Base-by-base conservation (phyloP, 192 early-diverging fungal genomes). In the Pilaira anomala region DNA sequence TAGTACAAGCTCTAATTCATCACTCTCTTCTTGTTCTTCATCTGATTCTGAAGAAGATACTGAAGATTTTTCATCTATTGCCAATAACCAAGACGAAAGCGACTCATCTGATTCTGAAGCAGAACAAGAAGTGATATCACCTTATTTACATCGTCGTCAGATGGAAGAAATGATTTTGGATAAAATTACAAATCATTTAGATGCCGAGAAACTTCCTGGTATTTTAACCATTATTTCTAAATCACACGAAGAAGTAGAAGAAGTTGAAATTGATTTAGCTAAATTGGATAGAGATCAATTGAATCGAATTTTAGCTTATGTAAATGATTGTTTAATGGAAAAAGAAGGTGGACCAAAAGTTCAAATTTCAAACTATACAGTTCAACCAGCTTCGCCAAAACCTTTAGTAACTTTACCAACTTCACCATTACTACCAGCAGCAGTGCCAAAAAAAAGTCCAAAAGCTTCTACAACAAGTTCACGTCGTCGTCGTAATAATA, bases 221-320 rank as follows among this genome's bases (percentile, higher is more conserved):
- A 62, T 68, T 48, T 21, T 68, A 7, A 68, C 66, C 14, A 68
- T 68, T 52, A 51, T 68, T 25, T 63, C 62, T 7, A 21, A 58
- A 40, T 21, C 21, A 42, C 29, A 55, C 13, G 45, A 50, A 36
- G 33, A 54, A 8, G 24, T 45, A 3, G 56, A 39, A 2, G 66
- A 68, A 40, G 60, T 68, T 11, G 66, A 68, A 26, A 68, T 68
- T 45, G 66, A 68, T 48, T 33, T 68, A 7, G 45, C 50, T 28
- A 40, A 49, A n/a, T 55, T 68, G 12, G 49, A 60, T 48, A 50
- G 44, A 39, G 52, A 68, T 22, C 66, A 61, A 13, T 33, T 68
- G 7, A 19, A 26, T 8, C 59, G 66, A 13, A 53, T 68, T n/a
- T 30, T 68, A 36, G 40, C 51, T 4, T 68, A 68, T 68, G 66